Evolutionary conservation across 768 basidiomycete species (phyloP).

Genomic region (Lenzites betulinus): DNA sequence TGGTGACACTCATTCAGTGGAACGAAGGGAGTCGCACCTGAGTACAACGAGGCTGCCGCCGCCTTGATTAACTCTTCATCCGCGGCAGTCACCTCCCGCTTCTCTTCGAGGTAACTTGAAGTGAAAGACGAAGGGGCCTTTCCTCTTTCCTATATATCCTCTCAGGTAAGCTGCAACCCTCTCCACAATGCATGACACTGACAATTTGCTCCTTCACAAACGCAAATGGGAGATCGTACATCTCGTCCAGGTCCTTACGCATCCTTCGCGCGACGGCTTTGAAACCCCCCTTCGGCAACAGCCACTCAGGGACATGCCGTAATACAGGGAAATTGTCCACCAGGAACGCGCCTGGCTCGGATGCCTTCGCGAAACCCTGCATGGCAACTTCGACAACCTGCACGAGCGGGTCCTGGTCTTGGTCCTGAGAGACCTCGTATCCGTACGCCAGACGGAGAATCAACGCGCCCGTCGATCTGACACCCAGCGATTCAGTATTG

Average conservation of each 20-base stretch:
- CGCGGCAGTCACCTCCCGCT: slow-evolving; percentile 40
- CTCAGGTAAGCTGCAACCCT: too few relatives aligned
- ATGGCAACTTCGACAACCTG: slow-evolving; percentile 32
- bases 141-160: slow-evolving; percentile 17
- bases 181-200: too few relatives aligned
- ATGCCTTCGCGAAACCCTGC: slow-evolving; percentile 26
- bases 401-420: slow-evolving; percentile 29
- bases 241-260: slow-evolving; percentile 18
- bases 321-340: slow-evolving; percentile 37
- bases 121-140: slow-evolving; percentile 24
- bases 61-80: slow-evolving; percentile 21
- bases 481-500: not conserved
- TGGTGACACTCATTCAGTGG: not conserved
- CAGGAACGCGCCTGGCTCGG: slow-evolving; percentile 39
- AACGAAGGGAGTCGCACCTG: slow-evolving; percentile 6
- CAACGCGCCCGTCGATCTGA: slow-evolving; percentile 31
- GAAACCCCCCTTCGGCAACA: slow-evolving; percentile 29
- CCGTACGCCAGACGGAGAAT: slow-evolving; percentile 35
- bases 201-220: slow-evolving; percentile 38
- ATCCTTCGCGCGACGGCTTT: slow-evolving; percentile 18
- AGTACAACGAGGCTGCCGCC: slow-evolving; percentile 20
- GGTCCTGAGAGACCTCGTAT: slow-evolving; percentile 24
- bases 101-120: slow-evolving; percentile 32
- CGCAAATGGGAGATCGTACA: slow-evolving; percentile 33
- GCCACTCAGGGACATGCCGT: slow-evolving; percentile 41